These are phyloP conservation scores for Sporothrix luriei DNA, from an alignment of 2,329 filamentous ascomycete species.

Conservation along the genomic window DNA sequence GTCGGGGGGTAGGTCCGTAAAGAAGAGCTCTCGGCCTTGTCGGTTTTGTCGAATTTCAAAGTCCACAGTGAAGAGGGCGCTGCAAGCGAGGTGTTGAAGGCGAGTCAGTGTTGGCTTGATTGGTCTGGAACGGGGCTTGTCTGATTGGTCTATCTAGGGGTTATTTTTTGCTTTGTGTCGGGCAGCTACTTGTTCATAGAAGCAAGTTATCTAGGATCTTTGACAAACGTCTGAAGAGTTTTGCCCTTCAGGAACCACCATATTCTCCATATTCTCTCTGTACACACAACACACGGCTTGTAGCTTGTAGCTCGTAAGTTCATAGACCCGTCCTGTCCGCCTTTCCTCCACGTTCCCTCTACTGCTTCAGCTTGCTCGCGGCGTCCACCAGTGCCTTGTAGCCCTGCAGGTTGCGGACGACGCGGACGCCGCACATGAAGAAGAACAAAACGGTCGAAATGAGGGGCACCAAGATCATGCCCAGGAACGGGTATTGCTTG, in stretches of 20 bases:
- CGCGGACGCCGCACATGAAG: slow-evolving; percentile 15
- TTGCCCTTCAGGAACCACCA: no score
- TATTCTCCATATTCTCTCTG: no score
- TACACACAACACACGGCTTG: background rate
- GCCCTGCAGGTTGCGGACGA: background rate
- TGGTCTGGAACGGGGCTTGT: background rate
- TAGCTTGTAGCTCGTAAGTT: background rate
- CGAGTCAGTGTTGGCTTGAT: background rate
- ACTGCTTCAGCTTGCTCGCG: background rate
- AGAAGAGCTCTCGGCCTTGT: background rate
- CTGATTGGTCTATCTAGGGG: background rate
- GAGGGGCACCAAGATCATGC: slow-evolving; percentile 24
- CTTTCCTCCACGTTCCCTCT: background rate
- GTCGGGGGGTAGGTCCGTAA: background rate
- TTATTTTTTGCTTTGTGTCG: background rate
- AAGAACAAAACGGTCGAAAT: slow-evolving; percentile 16
- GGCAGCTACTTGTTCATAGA: background rate
- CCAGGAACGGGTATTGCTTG: slow-evolving; percentile 26
- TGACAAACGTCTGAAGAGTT: no score
- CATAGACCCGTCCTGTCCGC: background rate
- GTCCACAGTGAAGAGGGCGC: background rate
- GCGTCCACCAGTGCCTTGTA: background rate
- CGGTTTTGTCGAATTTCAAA: background rate
- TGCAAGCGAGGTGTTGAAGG: background rate
- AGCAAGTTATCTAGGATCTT: background rate